Evolutionary conservation across 257 asterid species (phyloP).

Genomic region (Solanum ahanhuiri): DNA sequence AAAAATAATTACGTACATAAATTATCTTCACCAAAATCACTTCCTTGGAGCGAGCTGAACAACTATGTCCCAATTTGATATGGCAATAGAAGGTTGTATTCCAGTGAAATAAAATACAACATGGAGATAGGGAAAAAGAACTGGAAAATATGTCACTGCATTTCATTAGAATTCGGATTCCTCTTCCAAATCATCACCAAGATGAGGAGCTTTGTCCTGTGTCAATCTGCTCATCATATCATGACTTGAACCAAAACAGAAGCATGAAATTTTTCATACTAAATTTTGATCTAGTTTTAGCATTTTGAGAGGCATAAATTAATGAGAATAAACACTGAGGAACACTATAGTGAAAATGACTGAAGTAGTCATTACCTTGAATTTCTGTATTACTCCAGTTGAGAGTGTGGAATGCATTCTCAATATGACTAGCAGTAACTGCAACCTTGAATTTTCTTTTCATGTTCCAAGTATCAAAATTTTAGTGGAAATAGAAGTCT

Average conservation of each 20-base stretch:
- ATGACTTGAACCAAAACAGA: constrained; percentile 31
- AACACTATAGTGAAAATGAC: neutral
- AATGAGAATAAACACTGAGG: neutral
- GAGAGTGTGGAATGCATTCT: neutral
- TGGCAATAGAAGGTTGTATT: neutral
- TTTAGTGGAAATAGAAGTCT: neutral
- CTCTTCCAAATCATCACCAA: constrained; percentile 21
- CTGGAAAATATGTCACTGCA: neutral
- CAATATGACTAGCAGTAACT: neutral
- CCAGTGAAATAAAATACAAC: neutral
- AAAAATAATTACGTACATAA: too few species aligned
- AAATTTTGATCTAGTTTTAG: neutral
- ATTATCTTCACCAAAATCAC: too few species aligned
- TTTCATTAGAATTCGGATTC: neutral
- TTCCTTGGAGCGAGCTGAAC: too few species aligned
- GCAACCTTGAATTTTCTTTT: neutral
- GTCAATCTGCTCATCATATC: constrained; percentile 50
- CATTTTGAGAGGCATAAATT: neutral
- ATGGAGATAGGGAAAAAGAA: neutral
- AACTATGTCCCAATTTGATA: too few species aligned
- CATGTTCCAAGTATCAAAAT: neutral
- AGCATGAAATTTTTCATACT: neutral
- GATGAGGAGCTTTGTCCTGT: constrained; percentile 24
- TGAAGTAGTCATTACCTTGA: neutral
- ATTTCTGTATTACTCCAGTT: neutral